Evolutionary conservation across 2,329 filamentous ascomycete genomes (phyloP).

Genomic region (Atkinsonella hypoxylon): DNA sequence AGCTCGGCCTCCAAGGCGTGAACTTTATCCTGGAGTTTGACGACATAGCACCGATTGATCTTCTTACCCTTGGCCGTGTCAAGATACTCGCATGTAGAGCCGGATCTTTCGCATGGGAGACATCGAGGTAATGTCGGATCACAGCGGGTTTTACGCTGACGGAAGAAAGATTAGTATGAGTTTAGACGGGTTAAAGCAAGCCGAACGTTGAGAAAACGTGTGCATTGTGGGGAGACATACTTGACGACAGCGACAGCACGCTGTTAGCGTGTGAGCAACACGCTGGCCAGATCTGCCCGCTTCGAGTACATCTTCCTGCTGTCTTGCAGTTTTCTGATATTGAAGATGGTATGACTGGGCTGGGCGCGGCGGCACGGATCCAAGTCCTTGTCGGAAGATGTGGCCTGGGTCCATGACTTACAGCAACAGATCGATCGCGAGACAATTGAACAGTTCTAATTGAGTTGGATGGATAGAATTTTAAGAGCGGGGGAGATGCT

Average conservation of each 20-base stretch:
- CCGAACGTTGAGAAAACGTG: not conserved
- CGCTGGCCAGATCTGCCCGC: slow-evolving; percentile 42
- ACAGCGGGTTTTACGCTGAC: slow-evolving; percentile 86
- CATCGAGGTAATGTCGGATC: slow-evolving; percentile 87
- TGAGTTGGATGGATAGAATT: not conserved
- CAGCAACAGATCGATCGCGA: not conserved
- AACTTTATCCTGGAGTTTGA: slow-evolving; percentile 80
- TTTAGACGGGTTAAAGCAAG: not conserved
- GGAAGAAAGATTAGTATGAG: slow-evolving; percentile 7
- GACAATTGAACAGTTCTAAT: not conserved
- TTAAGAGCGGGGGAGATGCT: not conserved
- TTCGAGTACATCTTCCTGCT: slow-evolving; percentile 33
- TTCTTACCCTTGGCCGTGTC: slow-evolving; percentile 78
- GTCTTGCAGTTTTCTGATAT: slow-evolving; percentile 17
- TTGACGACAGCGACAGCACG: slow-evolving; percentile 69
- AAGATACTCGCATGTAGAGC: slow-evolving; percentile 88
- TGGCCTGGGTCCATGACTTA: slow-evolving; percentile 44
- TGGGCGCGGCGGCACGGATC: slow-evolving; percentile 28
- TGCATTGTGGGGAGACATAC: slow-evolving; percentile 31
- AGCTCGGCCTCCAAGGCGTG: slow-evolving; percentile 73
- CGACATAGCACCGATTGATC: slow-evolving; percentile 84
- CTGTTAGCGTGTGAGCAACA: slow-evolving; percentile 68
- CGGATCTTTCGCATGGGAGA: slow-evolving; percentile 82
- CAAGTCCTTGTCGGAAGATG: slow-evolving; percentile 48
- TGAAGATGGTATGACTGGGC: slow-evolving; percentile 20